Percentiles rank a stretch among this genome's conserved stretches.
Conservation (phyloP, 331 rosid species). For the Pyracantha coccinea region DNA sequence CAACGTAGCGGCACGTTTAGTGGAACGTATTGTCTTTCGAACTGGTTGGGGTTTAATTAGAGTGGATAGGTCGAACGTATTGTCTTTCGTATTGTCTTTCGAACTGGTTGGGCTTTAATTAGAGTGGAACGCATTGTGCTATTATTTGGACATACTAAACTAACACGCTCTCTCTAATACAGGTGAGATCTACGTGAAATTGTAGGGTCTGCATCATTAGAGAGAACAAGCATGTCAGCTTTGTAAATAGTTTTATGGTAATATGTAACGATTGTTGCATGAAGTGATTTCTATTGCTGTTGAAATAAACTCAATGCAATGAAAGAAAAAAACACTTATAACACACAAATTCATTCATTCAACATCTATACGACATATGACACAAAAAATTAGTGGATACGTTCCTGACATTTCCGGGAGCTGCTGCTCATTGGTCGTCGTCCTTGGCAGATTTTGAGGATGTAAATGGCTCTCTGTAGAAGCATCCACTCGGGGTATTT, state of each 20-base stretch:
- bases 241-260: too few species aligned
- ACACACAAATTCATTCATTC: too few species aligned
- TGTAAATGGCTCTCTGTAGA: not conserved
- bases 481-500: not conserved
- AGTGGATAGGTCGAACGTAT: not conserved
- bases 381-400: slow-evolving; percentile 7
- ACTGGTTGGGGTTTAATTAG: not conserved
- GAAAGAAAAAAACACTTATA: not conserved
- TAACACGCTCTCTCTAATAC: too few species aligned
- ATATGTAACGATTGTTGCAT: not conserved
- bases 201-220: too few species aligned
- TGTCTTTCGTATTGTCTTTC: not conserved
- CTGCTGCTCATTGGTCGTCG: not conserved
- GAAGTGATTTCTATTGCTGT: not conserved
- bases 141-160: too few species aligned
- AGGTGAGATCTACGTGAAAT: too few species aligned
- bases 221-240: too few species aligned
- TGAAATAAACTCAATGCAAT: not conserved
- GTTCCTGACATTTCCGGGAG: not conserved
- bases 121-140: too few species aligned
- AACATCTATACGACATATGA: not conserved
- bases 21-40: not conserved
- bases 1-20: not conserved
- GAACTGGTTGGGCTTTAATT: not conserved
- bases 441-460: not conserved